Percentiles rank a stretch among this genome's conserved stretches.
phyloP scores from a whole-genome alignment of 768 basidiomycete genomes.

The Russula olivacea region DNA sequence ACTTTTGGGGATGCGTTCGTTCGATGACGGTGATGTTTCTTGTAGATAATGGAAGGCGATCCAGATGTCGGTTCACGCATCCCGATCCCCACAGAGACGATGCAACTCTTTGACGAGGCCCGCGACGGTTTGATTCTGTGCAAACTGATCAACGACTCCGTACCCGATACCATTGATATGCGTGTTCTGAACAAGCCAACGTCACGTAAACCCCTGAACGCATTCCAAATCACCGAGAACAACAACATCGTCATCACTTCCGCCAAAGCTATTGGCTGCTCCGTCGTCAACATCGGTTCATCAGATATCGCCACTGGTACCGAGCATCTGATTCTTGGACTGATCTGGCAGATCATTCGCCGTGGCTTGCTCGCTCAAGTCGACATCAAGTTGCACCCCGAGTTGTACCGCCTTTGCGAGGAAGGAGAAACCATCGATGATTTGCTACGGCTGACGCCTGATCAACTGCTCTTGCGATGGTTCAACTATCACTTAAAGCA shows the following conservation, averaged over 20 bases:
- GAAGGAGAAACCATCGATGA: slow-evolving; percentile 98
- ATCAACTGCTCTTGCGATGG: slow-evolving; percentile 97
- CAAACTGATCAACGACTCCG: slow-evolving; percentile 98
- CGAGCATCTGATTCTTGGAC: slow-evolving; percentile 93
- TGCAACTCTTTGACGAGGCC: slow-evolving; percentile 98
- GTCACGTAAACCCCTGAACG: slow-evolving; percentile 79
- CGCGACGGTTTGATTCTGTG: slow-evolving; percentile 93
- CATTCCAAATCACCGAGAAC: slow-evolving; percentile 99
- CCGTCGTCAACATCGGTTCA: slow-evolving; percentile 97
- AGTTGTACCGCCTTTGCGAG: slow-evolving; percentile 91
- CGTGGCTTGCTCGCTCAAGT: slow-evolving; percentile 90
- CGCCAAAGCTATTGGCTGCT: slow-evolving; percentile 96
- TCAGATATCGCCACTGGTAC: slow-evolving; percentile 87
- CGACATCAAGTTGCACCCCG: slow-evolving; percentile 97
- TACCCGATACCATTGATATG: slow-evolving; percentile 97
- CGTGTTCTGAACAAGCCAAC: slow-evolving; percentile 94
- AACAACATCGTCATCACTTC: slow-evolving; percentile 99
- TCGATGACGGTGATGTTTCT: slow-evolving; percentile 12
- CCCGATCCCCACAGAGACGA: slow-evolving; percentile 92
- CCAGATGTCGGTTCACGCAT: slow-evolving; percentile 73
- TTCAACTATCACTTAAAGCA: slow-evolving; percentile 98
- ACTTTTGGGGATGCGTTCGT: background rate
- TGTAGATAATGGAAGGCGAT: slow-evolving; percentile 87
- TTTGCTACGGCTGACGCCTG: slow-evolving; percentile 86
- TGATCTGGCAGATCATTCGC: slow-evolving; percentile 99